Evolutionary conservation across 345 rosid genomes (phyloP).

Genomic region (Hypericum perforatum): DNA sequence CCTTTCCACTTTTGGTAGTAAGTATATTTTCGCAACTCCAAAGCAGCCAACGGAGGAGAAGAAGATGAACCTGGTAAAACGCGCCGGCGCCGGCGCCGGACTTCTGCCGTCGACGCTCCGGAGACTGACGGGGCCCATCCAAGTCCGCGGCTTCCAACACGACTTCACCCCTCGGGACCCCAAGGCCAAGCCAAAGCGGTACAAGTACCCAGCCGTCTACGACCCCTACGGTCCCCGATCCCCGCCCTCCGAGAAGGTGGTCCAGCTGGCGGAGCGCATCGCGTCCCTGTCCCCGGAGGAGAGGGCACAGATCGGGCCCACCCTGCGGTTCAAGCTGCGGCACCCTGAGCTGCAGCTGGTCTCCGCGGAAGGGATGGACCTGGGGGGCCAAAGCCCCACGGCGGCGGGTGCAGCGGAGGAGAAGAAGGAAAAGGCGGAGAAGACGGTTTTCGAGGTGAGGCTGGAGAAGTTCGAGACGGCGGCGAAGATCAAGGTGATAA

Average conservation of each 20-base stretch:
- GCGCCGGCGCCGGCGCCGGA: too few species aligned
- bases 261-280: slow-evolving; percentile 47
- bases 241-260: slow-evolving; percentile 39
- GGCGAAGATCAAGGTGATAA: slow-evolving; percentile 40
- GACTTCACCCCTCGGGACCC: slow-evolving; percentile 49
- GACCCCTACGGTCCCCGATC: slow-evolving; percentile 52
- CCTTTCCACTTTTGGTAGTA: too few species aligned
- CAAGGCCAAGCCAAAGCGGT: slow-evolving; percentile 30
- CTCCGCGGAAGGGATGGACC: slow-evolving; percentile 26
- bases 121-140: slow-evolving; percentile 25
- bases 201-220: slow-evolving; percentile 39
- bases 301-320: slow-evolving; percentile 27
- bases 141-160: slow-evolving; percentile 39
- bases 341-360: slow-evolving; percentile 24
- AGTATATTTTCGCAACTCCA: too few species aligned
- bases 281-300: slow-evolving; percentile 32
- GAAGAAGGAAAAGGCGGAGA: slow-evolving; percentile 34
- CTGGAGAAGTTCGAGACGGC: slow-evolving; percentile 46
- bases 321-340: slow-evolving; percentile 20
- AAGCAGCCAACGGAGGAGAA: too few species aligned
- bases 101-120: slow-evolving; percentile 5
- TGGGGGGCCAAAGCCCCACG: slow-evolving; percentile 16
- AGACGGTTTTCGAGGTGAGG: slow-evolving; percentile 38
- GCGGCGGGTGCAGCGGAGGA: slow-evolving; percentile 17
- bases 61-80: too few species aligned